Conservation (phyloP, 2,329 filamentous ascomycete genomes). For the Phaeomoniella chlamydospora region DNA sequence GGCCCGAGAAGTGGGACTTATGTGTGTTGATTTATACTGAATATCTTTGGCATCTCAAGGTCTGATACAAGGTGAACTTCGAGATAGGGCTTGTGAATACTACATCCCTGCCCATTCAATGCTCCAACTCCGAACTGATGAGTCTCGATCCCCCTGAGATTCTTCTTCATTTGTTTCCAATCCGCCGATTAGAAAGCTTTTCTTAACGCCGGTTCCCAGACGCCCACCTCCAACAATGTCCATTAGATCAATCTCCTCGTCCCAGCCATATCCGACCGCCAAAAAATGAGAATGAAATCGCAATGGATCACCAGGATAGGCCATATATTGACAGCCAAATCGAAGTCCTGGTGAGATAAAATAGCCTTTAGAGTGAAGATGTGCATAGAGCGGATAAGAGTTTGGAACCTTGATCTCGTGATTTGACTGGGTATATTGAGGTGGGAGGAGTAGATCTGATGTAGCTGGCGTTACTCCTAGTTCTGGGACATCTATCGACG, state of each 20-base stretch:
- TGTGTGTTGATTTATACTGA: too few relatives aligned
- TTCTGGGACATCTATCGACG: slow-evolving; percentile 4
- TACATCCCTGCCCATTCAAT: slow-evolving; percentile 93
- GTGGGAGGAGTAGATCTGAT: slow-evolving; percentile 29
- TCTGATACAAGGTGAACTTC: too few relatives aligned
- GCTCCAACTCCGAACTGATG: slow-evolving; percentile 55
- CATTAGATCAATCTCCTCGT: slow-evolving; percentile 70
- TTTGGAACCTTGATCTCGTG: slow-evolving; percentile 21
- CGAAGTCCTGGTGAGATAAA: slow-evolving; percentile 84
- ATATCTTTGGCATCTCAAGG: too few relatives aligned
- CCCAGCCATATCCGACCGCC: slow-evolving; percentile 71
- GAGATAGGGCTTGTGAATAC: background rate
- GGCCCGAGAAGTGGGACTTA: too few relatives aligned
- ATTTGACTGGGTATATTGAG: slow-evolving; percentile 11
- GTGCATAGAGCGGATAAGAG: slow-evolving; percentile 63
- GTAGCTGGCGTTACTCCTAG: slow-evolving; percentile 34
- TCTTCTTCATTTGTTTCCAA: slow-evolving; percentile 28
- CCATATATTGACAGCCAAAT: slow-evolving; percentile 87
- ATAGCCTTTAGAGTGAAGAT: slow-evolving; percentile 66
- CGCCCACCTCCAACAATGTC: slow-evolving; percentile 77
- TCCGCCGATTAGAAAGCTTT: slow-evolving; percentile 78
- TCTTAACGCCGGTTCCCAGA: slow-evolving; percentile 89
- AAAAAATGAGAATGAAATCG: slow-evolving; percentile 94
- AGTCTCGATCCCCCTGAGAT: slow-evolving; percentile 17
- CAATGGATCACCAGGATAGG: slow-evolving; percentile 88